Conservation (phyloP, 2,329 filamentous ascomycete genomes). For the Hyphodiscus sp. region DNA sequence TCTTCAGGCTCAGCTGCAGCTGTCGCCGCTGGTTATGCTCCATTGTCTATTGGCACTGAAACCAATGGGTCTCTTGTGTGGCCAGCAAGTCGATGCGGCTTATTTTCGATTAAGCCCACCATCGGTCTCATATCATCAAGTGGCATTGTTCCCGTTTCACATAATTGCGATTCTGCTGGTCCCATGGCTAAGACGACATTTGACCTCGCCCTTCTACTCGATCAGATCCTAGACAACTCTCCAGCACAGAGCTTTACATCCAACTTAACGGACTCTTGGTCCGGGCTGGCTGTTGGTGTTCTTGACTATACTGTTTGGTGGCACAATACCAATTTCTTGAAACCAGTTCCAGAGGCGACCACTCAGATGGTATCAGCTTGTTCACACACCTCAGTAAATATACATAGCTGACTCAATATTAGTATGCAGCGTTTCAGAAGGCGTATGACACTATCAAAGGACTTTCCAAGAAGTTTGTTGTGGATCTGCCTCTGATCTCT, state of each 20-base stretch:
- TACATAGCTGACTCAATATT: background rate
- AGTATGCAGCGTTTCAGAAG: background rate
- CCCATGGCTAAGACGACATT: background rate
- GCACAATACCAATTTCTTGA: too few relatives aligned
- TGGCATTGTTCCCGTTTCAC: background rate
- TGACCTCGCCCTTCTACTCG: background rate
- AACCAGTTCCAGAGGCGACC: background rate
- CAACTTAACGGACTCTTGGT: background rate
- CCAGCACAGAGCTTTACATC: background rate
- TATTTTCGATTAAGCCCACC: background rate
- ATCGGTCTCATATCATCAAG: background rate
- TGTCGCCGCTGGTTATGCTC: slow-evolving; percentile 22
- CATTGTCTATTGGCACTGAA: slow-evolving; percentile 49
- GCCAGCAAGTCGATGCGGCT: slow-evolving; percentile 36
- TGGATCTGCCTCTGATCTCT: background rate
- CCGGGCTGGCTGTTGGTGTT: background rate
- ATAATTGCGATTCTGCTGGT: background rate
- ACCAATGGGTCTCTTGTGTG: slow-evolving; percentile 56
- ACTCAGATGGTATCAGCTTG: background rate
- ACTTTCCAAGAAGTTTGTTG: background rate
- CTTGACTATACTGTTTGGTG: background rate
- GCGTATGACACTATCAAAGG: background rate
- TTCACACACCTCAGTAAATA: too few relatives aligned
- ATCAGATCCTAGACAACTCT: background rate
- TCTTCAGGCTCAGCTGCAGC: slow-evolving; percentile 55